Conservation (phyloP, 805 yeast genomes). For the Yamadazyma olivae region DNA sequence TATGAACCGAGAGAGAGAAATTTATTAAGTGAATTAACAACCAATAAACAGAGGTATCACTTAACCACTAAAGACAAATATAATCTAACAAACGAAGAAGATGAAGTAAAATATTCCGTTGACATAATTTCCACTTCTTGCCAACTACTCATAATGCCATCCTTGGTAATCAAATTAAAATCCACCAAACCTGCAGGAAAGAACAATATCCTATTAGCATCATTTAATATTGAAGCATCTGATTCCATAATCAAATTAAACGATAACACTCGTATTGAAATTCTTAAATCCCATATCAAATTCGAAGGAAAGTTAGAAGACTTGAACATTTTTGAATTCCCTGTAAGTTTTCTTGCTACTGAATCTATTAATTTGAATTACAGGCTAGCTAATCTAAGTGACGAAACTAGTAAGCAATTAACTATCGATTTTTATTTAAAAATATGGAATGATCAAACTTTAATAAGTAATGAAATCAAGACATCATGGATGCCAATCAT, state of each 20-base stretch:
- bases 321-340: constrained; percentile 16
- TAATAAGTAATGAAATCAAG: constrained; percentile 24
- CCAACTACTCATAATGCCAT: constrained; percentile 28
- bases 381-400: constrained; percentile 29
- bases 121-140: neutral
- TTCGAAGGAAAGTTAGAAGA: constrained; percentile 11
- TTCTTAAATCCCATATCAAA: constrained; percentile 6
- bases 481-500: constrained; percentile 40
- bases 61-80: neutral
- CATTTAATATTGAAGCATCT: constrained; percentile 47
- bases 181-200: constrained; percentile 50
- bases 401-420: constrained; percentile 9
- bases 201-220: constrained; percentile 42
- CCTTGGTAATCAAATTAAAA: constrained; percentile 44
- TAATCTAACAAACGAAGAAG: neutral
- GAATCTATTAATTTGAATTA: constrained; percentile 36
- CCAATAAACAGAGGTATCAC: neutral
- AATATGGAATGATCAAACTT: constrained; percentile 17
- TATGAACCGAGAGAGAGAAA: constrained; percentile 6
- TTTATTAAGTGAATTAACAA: constrained; percentile 1
- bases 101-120: neutral
- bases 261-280: neutral
- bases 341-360: constrained; percentile 22
- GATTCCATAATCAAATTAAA: constrained; percentile 26
- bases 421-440: constrained; percentile 5